Evolutionary conservation across 2,329 filamentous ascomycete species (phyloP).

Genomic region (Celoporthe dispersa): DNA sequence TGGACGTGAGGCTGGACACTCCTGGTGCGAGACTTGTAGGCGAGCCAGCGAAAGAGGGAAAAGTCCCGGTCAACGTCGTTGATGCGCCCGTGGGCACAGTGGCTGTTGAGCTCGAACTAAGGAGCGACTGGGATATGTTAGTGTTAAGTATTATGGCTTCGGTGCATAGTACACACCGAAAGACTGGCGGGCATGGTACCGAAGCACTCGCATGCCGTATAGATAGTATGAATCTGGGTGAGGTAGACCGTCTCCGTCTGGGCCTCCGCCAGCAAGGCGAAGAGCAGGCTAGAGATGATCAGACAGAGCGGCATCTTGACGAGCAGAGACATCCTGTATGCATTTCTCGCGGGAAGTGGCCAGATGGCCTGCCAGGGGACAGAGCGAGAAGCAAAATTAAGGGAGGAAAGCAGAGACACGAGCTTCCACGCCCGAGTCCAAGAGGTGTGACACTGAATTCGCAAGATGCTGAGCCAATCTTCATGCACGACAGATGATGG

Average conservation of each 20-base stretch:
- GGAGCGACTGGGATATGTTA: conserved; percentile 3
- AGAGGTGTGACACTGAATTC: background rate
- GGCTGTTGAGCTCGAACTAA: conserved; percentile 6
- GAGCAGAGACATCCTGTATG: conserved; percentile 6
- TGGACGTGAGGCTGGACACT: background rate
- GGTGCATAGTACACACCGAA: conserved; percentile 13
- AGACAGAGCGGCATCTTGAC: conserved; percentile 13
- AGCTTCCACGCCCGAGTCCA: background rate
- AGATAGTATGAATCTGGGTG: conserved; percentile 28
- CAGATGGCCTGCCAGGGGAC: background rate
- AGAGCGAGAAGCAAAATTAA: background rate
- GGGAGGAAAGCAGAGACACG: background rate
- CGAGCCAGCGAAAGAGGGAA: background rate
- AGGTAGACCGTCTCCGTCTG: conserved; percentile 26
- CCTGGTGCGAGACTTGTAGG: background rate
- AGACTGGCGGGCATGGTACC: conserved; percentile 6
- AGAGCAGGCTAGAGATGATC: conserved; percentile 7
- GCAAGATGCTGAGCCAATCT: background rate
- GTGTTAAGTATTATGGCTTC: background rate
- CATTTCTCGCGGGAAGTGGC: background rate
- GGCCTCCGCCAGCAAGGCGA: conserved; percentile 13
- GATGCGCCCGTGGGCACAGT: conserved; percentile 7
- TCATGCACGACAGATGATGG: background rate
- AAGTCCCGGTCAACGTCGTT: conserved; percentile 24
- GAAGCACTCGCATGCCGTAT: conserved; percentile 27